phyloP scores from a whole-genome alignment of 1,284 basidiomycete species.

The Psilocybe mexicana region DNA sequence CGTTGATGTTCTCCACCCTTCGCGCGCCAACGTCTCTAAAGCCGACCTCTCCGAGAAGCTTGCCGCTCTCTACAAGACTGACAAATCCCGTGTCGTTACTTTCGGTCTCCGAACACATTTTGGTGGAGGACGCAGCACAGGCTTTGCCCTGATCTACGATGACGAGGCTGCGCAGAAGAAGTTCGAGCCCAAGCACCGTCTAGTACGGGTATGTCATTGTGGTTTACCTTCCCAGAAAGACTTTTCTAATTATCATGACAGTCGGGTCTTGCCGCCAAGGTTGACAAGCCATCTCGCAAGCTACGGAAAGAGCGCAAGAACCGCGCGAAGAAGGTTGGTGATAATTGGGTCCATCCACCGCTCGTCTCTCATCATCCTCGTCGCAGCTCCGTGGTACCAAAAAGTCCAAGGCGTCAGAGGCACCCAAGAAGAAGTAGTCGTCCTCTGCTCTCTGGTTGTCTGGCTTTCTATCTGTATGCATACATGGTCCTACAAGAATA shows the following conservation, averaged over 20 bases:
- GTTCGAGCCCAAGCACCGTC: slow-evolving; percentile 96
- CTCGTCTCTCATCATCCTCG: slow-evolving; percentile 17
- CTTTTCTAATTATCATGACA: slow-evolving; percentile 34
- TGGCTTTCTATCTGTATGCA: slow-evolving; percentile 39
- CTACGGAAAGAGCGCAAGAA: slow-evolving; percentile 99
- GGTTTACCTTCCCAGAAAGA: slow-evolving; percentile 6
- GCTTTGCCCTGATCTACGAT: slow-evolving; percentile 98
- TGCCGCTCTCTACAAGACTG: slow-evolving; percentile 74
- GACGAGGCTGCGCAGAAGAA: slow-evolving; percentile 92
- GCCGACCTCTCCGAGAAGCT: slow-evolving; percentile 94
- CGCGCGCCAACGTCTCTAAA: slow-evolving; percentile 93
- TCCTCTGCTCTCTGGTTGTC: slow-evolving; percentile 19
- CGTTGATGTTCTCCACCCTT: slow-evolving; percentile 95
- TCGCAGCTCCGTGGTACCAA: slow-evolving; percentile 85
- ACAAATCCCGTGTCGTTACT: slow-evolving; percentile 77
- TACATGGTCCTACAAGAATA: slow-evolving; percentile 37
- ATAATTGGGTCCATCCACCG: neutral
- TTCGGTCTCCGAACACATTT: slow-evolving; percentile 91
- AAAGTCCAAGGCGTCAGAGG: slow-evolving; percentile 90
- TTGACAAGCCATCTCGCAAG: slow-evolving; percentile 93
- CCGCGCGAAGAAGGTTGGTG: slow-evolving; percentile 90
- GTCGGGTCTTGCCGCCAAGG: slow-evolving; percentile 85
- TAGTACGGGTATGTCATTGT: slow-evolving; percentile 82
- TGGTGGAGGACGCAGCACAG: slow-evolving; percentile 98
- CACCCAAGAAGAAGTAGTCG: slow-evolving; percentile 83